Base-by-base conservation (phyloP, 1,284 basidiomycete species). In the Tilletia caries region DNA sequence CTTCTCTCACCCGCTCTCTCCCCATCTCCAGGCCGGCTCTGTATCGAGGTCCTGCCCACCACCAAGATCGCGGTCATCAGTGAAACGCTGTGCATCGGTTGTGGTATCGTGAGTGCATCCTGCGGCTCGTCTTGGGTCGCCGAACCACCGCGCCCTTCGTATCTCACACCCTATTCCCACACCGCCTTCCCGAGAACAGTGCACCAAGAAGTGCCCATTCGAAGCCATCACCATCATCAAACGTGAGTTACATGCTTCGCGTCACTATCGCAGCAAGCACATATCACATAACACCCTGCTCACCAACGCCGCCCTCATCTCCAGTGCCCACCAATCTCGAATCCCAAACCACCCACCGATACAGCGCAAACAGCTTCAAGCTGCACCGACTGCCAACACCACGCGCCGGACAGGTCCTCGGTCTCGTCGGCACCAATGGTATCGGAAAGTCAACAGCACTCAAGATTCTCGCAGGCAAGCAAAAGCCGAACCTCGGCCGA, bases 211-310 rank as follows among this genome's bases (percentile, higher is more conserved):
- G 75, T 83, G 81, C 65, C 81, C 81, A 27, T 83, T 83, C 54
- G 81, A 83, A 66, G 81, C 81, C 37, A 83, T 83, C 73, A 83
- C 80, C 75, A 83, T 83, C 58, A 81, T 83, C 75, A 83, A 83
- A 71, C 75, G 82, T 62, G 23, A 32, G 58, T 34, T 1, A 33
- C 25, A 27, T 10, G 23, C 13, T 15, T 54, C 6, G 23, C 6
- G 25, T 54, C 25, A 23, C 13, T 5, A 4, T 54, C 6, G 23
- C 6, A 29, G n/a, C 25, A 23, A 3, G 52, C 18, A 54, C 25
- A 27, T 12, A n/a, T 50, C 10, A 23, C 13, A 50, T 29, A 13
- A 29, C 13, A 29, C 25, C n/a, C 48, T 50, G 48, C 10, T 3
- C 25, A 8, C 48, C 48, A 8, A 4, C 25, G 5, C 25, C 5